Evolutionary conservation across 257 asterid species (phyloP).

Genomic region (Thymus quinquecostatus): DNA sequence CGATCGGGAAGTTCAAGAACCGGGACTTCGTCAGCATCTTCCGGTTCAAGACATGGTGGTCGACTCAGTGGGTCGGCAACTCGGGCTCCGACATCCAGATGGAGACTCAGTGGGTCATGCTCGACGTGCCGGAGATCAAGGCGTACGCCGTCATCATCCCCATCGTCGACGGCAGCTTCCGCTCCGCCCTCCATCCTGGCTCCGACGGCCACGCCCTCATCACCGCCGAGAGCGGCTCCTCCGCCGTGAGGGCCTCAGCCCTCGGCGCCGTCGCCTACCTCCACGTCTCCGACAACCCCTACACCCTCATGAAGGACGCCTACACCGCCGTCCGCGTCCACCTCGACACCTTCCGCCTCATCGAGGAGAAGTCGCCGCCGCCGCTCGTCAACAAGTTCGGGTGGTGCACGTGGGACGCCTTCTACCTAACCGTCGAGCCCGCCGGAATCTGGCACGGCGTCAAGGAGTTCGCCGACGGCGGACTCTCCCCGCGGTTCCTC

Average conservation of each 20-base stretch:
- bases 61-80: conserved; percentile 75
- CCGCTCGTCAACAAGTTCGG: conserved; percentile 63
- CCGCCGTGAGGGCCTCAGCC: conserved; percentile 40
- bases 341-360: conserved; percentile 63
- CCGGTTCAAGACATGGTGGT: conserved; percentile 91
- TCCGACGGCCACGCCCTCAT: conserved; percentile 54
- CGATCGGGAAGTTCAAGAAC: conserved; percentile 58
- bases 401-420: conserved; percentile 78
- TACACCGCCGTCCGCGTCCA: conserved; percentile 64
- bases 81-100: conserved; percentile 73
- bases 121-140: conserved; percentile 59
- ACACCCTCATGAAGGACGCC: conserved; percentile 69
- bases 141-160: conserved; percentile 61
- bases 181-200: conserved; percentile 76
- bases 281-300: conserved; percentile 70
- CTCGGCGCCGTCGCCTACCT: conserved; percentile 56
- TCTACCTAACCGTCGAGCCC: conserved; percentile 61
- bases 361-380: conserved; percentile 69
- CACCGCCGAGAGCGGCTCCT: conserved; percentile 71
- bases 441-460: conserved; percentile 61
- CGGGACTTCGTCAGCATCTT: conserved; percentile 77
- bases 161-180: conserved; percentile 58
- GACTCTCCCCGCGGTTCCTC: conserved; percentile 59
- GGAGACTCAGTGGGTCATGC: conserved; percentile 80
- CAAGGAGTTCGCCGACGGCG: conserved; percentile 57